Evolutionary conservation across 2,329 filamentous ascomycete genomes (phyloP).

Genomic region (Hymenoscyphus linearis): DNA sequence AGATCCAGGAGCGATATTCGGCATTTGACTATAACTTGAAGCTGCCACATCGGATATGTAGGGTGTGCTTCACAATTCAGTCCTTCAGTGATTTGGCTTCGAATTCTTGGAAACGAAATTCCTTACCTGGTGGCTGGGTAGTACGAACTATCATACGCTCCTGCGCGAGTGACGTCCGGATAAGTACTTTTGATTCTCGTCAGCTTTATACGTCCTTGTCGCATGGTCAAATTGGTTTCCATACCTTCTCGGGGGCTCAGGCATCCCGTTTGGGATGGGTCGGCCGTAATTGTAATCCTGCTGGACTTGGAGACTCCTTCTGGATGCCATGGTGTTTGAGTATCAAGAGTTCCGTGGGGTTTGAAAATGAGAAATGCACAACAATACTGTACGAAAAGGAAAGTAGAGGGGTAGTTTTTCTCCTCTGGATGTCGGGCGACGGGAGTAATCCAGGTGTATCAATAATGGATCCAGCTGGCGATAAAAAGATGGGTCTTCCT

Average conservation of each 20-base stretch:
- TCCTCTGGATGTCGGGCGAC: constrained; percentile 14
- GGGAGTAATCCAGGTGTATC: constrained; percentile 13
- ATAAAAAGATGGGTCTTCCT: constrained; percentile 18
- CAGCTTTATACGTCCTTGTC: constrained; percentile 20
- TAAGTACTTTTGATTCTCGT: constrained; percentile 26
- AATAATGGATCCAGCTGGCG: constrained; percentile 15
- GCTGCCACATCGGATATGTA: constrained; percentile 25
- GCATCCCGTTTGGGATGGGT: constrained; percentile 21
- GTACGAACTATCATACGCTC: constrained; percentile 25
- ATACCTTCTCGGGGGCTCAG: constrained; percentile 31
- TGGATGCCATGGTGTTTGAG: constrained; percentile 29
- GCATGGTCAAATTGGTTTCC: constrained; percentile 11
- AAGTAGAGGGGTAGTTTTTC: constrained; percentile 15
- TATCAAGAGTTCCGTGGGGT: constrained; percentile 12
- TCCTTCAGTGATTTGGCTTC: constrained; percentile 25
- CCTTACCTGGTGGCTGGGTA: constrained; percentile 32
- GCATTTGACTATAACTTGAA: constrained; percentile 26
- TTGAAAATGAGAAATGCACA: constrained; percentile 19
- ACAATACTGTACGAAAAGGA: constrained; percentile 20
- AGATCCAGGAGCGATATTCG: constrained; percentile 16
- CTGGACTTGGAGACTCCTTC: constrained; percentile 30
- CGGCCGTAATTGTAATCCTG: constrained; percentile 30
- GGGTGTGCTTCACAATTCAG: constrained; percentile 24
- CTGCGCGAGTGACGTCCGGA: constrained; percentile 20
- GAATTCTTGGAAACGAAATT: constrained; percentile 12